Conservation (phyloP, 2,329 filamentous ascomycete species). For the Epicoccum sorghinum region DNA sequence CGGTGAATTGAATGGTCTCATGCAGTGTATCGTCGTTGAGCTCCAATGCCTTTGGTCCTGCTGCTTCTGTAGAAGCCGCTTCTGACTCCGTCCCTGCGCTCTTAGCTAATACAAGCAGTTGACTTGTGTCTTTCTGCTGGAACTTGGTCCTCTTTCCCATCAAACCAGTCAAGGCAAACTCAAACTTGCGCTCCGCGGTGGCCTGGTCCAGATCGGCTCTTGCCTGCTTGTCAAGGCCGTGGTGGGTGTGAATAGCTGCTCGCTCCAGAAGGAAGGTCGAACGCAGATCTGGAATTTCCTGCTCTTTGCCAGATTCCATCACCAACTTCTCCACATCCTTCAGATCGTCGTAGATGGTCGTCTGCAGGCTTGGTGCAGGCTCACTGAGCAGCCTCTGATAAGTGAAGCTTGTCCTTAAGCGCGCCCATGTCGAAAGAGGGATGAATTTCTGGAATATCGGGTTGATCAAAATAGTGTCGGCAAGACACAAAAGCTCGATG, state of each 20-base stretch:
- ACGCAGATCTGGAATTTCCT: conserved; percentile 34
- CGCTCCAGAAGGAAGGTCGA: conserved; percentile 80
- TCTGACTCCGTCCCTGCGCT: conserved; percentile 58
- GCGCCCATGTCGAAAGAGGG: conserved; percentile 63
- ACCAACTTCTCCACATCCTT: conserved; percentile 59
- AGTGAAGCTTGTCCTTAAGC: conserved; percentile 74
- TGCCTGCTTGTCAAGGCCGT: conserved; percentile 80
- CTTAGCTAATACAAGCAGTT: conserved; percentile 87
- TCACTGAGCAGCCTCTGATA: conserved; percentile 73
- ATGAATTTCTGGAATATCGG: conserved; percentile 54
- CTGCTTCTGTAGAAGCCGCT: conserved; percentile 27
- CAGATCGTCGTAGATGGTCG: conserved; percentile 65
- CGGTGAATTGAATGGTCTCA: conserved; percentile 81
- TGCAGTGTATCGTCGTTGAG: conserved; percentile 93
- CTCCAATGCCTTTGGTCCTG: conserved; percentile 70
- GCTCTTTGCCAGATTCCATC: conserved; percentile 25
- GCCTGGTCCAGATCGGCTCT: conserved; percentile 73
- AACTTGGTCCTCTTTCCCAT: conserved; percentile 85
- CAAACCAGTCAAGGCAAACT: conserved; percentile 82
- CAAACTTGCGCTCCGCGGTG: conserved; percentile 69
- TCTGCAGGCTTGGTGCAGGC: conserved; percentile 64
- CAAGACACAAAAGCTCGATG: conserved; percentile 82
- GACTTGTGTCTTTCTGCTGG: conserved; percentile 80
- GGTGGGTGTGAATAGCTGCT: conserved; percentile 80
- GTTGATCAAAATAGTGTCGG: conserved; percentile 64